Evolutionary conservation across 306 rosid species (phyloP).

Genomic region (Citrullus amarus): DNA sequence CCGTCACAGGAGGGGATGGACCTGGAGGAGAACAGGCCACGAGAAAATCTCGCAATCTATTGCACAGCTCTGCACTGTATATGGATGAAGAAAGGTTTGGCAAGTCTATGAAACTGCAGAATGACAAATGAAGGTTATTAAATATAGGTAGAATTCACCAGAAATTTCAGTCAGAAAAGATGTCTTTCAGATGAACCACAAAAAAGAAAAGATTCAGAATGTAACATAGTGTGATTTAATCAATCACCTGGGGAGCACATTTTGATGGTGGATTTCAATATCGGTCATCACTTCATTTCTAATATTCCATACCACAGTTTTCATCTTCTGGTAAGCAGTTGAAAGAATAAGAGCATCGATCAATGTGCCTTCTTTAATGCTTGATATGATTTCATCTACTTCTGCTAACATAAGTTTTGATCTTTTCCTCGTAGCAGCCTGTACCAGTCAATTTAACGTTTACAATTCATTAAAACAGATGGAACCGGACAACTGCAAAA

Average conservation of each 20-base stretch:
- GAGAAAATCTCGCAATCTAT: constrained; percentile 75
- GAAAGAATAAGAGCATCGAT: constrained; percentile 41
- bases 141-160: background rate
- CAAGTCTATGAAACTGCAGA: constrained; percentile 74
- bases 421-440: constrained; percentile 91
- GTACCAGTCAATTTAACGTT: constrained; percentile 12
- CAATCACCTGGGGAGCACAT: constrained; percentile 77
- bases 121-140: constrained; percentile 9
- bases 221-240: background rate
- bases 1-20: constrained; percentile 81
- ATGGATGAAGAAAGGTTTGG: constrained; percentile 86
- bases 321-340: constrained; percentile 86
- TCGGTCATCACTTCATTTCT: constrained; percentile 68
- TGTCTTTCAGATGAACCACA: constrained; percentile 2
- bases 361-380: constrained; percentile 48
- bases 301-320: constrained; percentile 47
- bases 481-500: background rate
- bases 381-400: constrained; percentile 74
- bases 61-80: constrained; percentile 80
- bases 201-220: background rate
- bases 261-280: constrained; percentile 77
- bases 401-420: constrained; percentile 64
- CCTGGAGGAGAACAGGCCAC: constrained; percentile 79
- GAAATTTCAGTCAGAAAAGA: background rate
- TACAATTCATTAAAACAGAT: background rate